Percentiles rank a stretch among this genome's conserved stretches.
Evolutionary conservation across 2,329 filamentous ascomycete species (phyloP).

Genomic region (Colletotrichum tamarilloi): DNA sequence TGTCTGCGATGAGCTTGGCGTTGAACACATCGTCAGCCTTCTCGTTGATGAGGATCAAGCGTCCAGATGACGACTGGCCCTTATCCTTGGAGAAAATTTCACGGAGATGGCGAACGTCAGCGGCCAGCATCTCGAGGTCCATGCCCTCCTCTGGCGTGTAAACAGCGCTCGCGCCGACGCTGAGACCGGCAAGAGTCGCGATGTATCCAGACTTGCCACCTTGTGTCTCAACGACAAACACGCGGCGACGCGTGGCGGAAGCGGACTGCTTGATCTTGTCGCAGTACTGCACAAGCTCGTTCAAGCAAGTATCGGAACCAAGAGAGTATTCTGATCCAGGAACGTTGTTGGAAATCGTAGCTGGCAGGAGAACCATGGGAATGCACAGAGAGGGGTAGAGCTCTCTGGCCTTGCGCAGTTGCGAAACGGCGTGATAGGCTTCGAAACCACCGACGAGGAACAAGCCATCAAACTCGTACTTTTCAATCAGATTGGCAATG

Average conservation of each 20-base stretch:
- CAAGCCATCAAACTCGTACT: constrained; percentile 90
- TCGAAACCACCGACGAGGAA: constrained; percentile 97
- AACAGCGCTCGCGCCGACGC: constrained; percentile 91
- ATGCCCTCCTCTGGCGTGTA: constrained; percentile 98
- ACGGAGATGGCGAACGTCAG: constrained; percentile 90
- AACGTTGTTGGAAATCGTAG: constrained; percentile 99
- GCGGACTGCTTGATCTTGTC: constrained; percentile 98
- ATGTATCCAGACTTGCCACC: constrained; percentile 95
- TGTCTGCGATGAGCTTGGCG: constrained; percentile 92
- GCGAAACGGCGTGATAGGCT: constrained; percentile 90
- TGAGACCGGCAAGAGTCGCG: constrained; percentile 88
- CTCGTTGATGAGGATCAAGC: constrained; percentile 96
- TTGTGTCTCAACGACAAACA: constrained; percentile 98
- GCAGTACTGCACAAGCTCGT: constrained; percentile 93
- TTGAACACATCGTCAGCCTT: constrained; percentile 91
- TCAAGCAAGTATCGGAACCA: constrained; percentile 95
- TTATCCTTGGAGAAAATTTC: constrained; percentile 86
- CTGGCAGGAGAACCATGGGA: constrained; percentile 89
- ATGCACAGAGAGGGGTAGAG: constrained; percentile 90
- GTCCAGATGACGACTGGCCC: constrained; percentile 89
- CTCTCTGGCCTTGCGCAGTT: constrained; percentile 83
- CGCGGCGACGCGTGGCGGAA: constrained; percentile 89
- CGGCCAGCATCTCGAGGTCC: constrained; percentile 89
- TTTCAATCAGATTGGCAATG: constrained; percentile 84
- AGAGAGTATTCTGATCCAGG: constrained; percentile 97